Conservation (phyloP, 1,284 basidiomycete species). For the Ganoderma resinaceum region DNA sequence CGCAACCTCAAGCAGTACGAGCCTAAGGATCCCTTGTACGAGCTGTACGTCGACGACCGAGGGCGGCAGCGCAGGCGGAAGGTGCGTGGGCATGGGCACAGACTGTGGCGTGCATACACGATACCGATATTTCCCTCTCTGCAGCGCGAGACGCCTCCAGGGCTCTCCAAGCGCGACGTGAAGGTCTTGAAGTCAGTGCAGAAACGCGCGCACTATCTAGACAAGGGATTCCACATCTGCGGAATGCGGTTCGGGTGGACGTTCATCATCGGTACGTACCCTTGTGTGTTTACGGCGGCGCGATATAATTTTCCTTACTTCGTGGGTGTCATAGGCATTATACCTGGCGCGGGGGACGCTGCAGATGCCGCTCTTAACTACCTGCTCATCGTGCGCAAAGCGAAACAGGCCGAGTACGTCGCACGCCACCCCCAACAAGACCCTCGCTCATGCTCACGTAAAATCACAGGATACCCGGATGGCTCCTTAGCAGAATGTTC, state of each 20-base stretch:
- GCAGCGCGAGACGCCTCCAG: slow-evolving; percentile 78
- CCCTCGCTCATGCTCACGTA: background rate
- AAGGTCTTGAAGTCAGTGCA: slow-evolving; percentile 80
- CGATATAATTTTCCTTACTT: background rate
- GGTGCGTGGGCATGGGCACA: slow-evolving; percentile 50
- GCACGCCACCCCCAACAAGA: background rate
- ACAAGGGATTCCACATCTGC: slow-evolving; percentile 88
- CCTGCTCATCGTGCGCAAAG: slow-evolving; percentile 79
- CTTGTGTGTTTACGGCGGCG: background rate
- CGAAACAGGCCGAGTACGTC: slow-evolving; percentile 68
- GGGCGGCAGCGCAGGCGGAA: slow-evolving; percentile 76
- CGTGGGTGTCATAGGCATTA: slow-evolving; percentile 52
- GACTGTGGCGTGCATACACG: slow-evolving; percentile 1
- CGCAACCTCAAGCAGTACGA: slow-evolving; percentile 69
- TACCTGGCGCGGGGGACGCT: slow-evolving; percentile 77
- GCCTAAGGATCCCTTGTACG: slow-evolving; percentile 84
- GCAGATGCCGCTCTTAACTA: slow-evolving; percentile 77
- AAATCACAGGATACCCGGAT: slow-evolving; percentile 60
- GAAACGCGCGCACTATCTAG: slow-evolving; percentile 86
- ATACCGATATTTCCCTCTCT: slow-evolving; percentile 2
- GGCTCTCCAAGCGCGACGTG: slow-evolving; percentile 81
- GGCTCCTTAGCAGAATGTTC: slow-evolving; percentile 79
- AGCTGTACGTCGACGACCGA: slow-evolving; percentile 68
- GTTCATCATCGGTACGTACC: slow-evolving; percentile 67
- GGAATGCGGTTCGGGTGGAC: slow-evolving; percentile 91